Base-by-base conservation (phyloP, 228 moss, liverwort and hornwort species). In the Sphagnum magellanicum region DNA sequence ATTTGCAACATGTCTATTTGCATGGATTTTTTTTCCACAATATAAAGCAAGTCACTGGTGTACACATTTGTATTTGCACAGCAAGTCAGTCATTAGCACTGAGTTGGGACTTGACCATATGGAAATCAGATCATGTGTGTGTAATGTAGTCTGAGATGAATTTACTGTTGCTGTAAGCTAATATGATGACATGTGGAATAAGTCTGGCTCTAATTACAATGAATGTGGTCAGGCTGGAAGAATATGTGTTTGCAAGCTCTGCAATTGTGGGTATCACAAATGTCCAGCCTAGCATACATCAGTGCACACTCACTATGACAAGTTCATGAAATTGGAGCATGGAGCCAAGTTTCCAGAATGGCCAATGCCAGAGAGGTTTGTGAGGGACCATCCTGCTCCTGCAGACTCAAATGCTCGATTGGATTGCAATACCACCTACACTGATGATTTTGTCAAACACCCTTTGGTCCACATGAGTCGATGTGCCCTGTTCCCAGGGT, bases 201-300 rank as follows among this genome's bases (percentile, higher is more conserved):
- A 17, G 17, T 17, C 17, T 67, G 51, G n/a, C 10, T 50, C 16
- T 9, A n/a, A 17, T 0, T 7, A 5, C 15, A 6, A 6, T 16
- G 0, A 16, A 13, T 60, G 46, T 53, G 52, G 50, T 9, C 2
- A 86, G 75, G 67, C 69, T 51, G 88, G 90, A 0, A 73, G 72
- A 63, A 60, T 84, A 67, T 98, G 97, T 13, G 60, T 98, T 7
- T 98, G 97, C 47, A 85, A 88, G 0, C 60, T 81, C 4, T 98
- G 97, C 60, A 91, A 90, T 52, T 93, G 97, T 7, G 97, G 97
- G 3, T 80, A 77, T 64, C 93, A 98, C 80, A 93, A 91, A 48
- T 98, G 97, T 50, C 97, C 93, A 0, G 68, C 85, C 16, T 91
- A 93, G 3, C 93, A 98, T 46, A 98, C 93, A 5, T 98, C 93